Base-by-base conservation (phyloP, 352 stramenopile genomes). In the Phytophthora tentaculata region DNA sequence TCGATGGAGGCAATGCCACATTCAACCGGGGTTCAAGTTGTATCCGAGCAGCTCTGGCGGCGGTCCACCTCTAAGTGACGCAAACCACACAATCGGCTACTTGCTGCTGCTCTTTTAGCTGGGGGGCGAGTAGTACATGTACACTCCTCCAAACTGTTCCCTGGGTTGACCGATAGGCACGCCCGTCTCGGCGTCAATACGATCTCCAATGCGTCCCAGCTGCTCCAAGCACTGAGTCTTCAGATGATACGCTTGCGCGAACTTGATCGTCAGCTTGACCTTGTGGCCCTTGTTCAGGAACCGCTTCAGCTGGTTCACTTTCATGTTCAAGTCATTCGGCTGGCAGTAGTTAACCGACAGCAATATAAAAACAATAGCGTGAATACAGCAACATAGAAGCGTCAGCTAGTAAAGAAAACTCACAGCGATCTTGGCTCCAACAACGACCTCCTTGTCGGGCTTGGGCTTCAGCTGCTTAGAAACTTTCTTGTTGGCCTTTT, bases 221-320 rank as follows among this genome's bases (percentile, higher is more conserved):
- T 89, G 79, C 29, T 80, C 69, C 48, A 86, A 32, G 24, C 80
- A 77, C 23, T 76, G 71, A 26, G 67, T 35, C 63, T 89, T 88
- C 22, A 91, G 69, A 49, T 91, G 80, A 61, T 83, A 86, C 19
- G 87, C 74, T 24, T 80, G 74, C 13, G 64, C 73, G 54, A 89
- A 94, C 63, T 89, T 90, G 70, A 91, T 67, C 17, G 80, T 87
- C 17, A 91, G 72, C 67, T 92, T 91, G 35, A 94, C 85, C 61
- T 91, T 91, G 74, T 94, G 85, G n/a, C 80, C 85, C 64, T 91
- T 92, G 60, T 51, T 56, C 32, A 94, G 64, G 53, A 92, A 92
- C 52, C 80, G 76, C 59, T 81, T 88, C 37, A 90, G 51, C 28
- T 92, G 83, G 3, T 90, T 71, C 16, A 86, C 79, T 70, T 94